Conservation (phyloP, 2,329 filamentous ascomycete genomes). For the Akanthomyces dipterigenus region DNA sequence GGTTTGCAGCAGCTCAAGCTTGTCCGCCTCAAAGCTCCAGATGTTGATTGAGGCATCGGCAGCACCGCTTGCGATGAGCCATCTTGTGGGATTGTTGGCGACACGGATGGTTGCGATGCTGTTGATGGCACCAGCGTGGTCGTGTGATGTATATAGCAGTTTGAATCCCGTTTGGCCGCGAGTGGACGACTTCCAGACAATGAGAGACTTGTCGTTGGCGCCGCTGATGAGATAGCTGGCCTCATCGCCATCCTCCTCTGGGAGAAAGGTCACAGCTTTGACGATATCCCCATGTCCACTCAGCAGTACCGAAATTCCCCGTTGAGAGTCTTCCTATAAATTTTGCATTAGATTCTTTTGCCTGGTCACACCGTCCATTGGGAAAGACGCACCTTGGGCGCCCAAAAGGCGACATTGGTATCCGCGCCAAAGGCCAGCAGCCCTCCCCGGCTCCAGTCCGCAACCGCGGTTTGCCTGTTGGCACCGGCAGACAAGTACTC, state of each 20-base stretch:
- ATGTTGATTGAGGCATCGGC: constrained; percentile 67
- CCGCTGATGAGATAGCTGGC: constrained; percentile 65
- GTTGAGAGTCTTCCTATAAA: constrained; percentile 29
- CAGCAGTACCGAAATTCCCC: constrained; percentile 61
- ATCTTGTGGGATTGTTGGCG: constrained; percentile 21
- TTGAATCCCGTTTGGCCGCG: constrained; percentile 23
- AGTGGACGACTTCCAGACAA: constrained; percentile 55
- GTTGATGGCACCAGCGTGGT: constrained; percentile 72
- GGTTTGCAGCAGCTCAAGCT: constrained; percentile 55
- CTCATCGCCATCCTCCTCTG: constrained; percentile 36
- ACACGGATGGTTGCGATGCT: constrained; percentile 44
- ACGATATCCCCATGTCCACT: constrained; percentile 72
- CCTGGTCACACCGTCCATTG: background rate
- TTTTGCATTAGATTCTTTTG: background rate
- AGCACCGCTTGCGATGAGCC: constrained; percentile 68
- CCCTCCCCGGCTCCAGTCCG: constrained; percentile 75
- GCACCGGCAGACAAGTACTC: constrained; percentile 70
- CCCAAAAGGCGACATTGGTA: constrained; percentile 83
- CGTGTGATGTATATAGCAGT: constrained; percentile 46
- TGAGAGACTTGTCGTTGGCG: constrained; percentile 71
- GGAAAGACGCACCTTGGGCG: constrained; percentile 56
- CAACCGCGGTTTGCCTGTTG: constrained; percentile 82
- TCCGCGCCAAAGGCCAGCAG: constrained; percentile 84
- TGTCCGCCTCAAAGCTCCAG: constrained; percentile 57
- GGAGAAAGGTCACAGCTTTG: constrained; percentile 76